These are phyloP conservation scores for Komagataella kurtzmanii DNA, from an alignment of 805 yeast species.

Conservation along the genomic window DNA sequence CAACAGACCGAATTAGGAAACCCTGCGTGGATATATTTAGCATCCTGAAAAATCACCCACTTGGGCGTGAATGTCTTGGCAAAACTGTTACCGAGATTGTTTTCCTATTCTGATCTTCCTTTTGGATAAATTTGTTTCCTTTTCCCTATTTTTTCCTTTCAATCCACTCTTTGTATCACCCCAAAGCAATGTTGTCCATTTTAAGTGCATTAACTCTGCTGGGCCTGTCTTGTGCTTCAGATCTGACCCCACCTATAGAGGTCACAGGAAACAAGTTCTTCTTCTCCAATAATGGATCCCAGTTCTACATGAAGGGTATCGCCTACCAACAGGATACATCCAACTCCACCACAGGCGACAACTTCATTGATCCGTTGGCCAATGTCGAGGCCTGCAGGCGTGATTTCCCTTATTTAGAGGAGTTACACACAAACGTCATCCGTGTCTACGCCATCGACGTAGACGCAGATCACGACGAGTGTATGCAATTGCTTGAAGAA, in stretches of 20 bases:
- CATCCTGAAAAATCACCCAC: not conserved
- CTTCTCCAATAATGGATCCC: conserved; percentile 56
- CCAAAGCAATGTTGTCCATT: not conserved
- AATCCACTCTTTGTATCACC: not conserved
- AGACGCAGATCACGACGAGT: conserved; percentile 52
- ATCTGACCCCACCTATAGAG: conserved; percentile 33
- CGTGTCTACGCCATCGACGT: conserved; percentile 84
- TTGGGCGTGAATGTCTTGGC: not conserved
- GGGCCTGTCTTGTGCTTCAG: not conserved
- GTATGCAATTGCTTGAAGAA: conserved; percentile 62
- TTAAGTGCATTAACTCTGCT: not conserved
- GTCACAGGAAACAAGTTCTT: conserved; percentile 68
- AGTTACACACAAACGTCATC: conserved; percentile 62
- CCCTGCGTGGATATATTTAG: not conserved
- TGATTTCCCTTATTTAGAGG: conserved; percentile 65
- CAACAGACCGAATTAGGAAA: not conserved
- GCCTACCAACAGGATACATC: conserved; percentile 72
- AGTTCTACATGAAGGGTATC: conserved; percentile 78
- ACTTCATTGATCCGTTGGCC: conserved; percentile 65
- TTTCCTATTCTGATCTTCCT: not conserved
- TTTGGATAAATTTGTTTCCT: not conserved
- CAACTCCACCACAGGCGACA: conserved; percentile 16
- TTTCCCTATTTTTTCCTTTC: not conserved
- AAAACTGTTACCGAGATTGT: not conserved
- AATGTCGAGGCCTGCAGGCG: conserved; percentile 58